phyloP scores from a whole-genome alignment of 352 stramenopile species.

The Pythium diclinum region DNA sequence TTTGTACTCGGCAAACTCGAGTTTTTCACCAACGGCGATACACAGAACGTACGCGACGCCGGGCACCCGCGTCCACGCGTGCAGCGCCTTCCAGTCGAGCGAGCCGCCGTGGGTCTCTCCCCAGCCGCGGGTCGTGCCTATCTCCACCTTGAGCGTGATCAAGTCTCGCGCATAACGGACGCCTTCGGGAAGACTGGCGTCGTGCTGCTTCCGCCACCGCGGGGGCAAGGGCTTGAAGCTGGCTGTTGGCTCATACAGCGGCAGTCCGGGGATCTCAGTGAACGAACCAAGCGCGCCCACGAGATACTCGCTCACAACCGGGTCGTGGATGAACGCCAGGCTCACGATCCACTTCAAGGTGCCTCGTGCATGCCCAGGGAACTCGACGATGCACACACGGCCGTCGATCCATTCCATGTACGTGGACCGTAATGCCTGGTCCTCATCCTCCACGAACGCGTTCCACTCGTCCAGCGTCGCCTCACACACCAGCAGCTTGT shows the following conservation, averaged over 20 bases:
- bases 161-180: not conserved
- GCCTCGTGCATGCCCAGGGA: not conserved
- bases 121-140: not conserved
- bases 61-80: not conserved
- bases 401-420: not conserved
- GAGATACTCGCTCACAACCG: too few relatives aligned
- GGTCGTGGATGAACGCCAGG: too few relatives aligned
- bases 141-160: not conserved
- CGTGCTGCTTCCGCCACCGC: not conserved
- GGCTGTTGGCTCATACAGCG: not conserved
- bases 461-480: not conserved
- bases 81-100: not conserved
- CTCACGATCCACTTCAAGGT: not conserved
- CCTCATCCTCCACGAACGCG: not conserved
- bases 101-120: not conserved
- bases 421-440: not conserved
- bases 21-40: not conserved
- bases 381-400: not conserved
- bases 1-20: too few relatives aligned
- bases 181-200: too few relatives aligned
- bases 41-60: not conserved
- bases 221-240: not conserved
- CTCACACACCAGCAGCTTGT: not conserved
- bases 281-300: too few relatives aligned
- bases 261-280: not conserved